Conservation (phyloP, 2,329 filamentous ascomycete species). For the Apiospora koreana region DNA sequence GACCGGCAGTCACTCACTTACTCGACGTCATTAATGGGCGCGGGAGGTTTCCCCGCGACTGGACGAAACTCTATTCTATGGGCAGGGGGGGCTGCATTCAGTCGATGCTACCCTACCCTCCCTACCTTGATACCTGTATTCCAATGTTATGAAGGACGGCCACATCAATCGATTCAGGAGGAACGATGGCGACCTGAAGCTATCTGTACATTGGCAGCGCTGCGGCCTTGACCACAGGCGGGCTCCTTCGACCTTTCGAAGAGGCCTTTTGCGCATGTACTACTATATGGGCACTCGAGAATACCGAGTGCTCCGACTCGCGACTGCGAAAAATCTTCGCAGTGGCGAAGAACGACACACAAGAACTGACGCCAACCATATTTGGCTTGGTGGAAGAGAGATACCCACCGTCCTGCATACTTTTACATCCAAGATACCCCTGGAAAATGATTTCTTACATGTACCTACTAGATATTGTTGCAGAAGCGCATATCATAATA, state of each 20-base stretch:
- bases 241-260: background rate
- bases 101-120: background rate
- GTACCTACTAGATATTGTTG: background rate
- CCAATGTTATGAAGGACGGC: background rate
- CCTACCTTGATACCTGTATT: background rate
- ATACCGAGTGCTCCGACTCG: conserved; percentile 17
- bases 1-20: background rate
- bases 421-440: background rate
- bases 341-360: background rate
- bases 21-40: background rate
- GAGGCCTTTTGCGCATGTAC: background rate
- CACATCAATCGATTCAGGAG: background rate
- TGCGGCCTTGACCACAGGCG: background rate
- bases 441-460: background rate
- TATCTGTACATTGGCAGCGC: background rate
- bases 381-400: background rate
- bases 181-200: background rate
- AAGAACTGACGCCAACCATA: background rate
- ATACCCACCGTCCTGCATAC: background rate
- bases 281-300: background rate
- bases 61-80: too few relatives aligned
- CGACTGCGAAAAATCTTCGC: background rate
- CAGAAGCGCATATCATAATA: background rate
- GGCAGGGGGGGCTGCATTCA: background rate
- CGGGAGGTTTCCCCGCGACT: background rate